Evolutionary conservation across 2,329 filamentous ascomycete species (phyloP).

Genomic region (Calonectria honghensis): DNA sequence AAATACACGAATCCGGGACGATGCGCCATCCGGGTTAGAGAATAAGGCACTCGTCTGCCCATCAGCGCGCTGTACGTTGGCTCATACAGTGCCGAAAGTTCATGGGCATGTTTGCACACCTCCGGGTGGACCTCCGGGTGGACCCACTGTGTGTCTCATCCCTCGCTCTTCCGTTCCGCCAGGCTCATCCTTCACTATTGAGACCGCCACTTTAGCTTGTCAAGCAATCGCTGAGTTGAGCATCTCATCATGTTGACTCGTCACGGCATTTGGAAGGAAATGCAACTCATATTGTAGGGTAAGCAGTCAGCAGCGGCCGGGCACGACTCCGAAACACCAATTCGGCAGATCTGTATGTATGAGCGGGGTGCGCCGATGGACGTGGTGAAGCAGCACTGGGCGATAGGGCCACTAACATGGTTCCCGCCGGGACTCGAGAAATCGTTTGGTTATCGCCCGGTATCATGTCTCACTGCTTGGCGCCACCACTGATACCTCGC

Average conservation of each 20-base stretch:
- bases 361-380: not conserved
- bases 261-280: not conserved
- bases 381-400: constrained; percentile 3
- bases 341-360: not conserved
- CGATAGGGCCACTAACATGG: constrained; percentile 28
- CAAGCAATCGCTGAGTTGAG: not conserved
- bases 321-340: not conserved
- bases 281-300: not conserved
- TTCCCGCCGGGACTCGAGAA: constrained; percentile 26
- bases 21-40: not conserved
- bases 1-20: not conserved
- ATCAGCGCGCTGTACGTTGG: constrained; percentile 25
- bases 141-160: constrained; percentile 28
- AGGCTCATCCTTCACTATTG: constrained; percentile 7
- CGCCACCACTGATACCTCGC: constrained; percentile 37
- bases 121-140: constrained; percentile 18
- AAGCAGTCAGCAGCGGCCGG: not conserved
- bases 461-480: constrained; percentile 37
- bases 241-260: not conserved
- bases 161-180: not conserved
- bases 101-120: not conserved
- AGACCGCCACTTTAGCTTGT: constrained; percentile 12
- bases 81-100: constrained; percentile 39
- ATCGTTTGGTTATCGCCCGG: constrained; percentile 4
- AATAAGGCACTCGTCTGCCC: constrained; percentile 18